phyloP scores from a whole-genome alignment of 352 stramenopile genomes.

The Pythium brassicae region DNA sequence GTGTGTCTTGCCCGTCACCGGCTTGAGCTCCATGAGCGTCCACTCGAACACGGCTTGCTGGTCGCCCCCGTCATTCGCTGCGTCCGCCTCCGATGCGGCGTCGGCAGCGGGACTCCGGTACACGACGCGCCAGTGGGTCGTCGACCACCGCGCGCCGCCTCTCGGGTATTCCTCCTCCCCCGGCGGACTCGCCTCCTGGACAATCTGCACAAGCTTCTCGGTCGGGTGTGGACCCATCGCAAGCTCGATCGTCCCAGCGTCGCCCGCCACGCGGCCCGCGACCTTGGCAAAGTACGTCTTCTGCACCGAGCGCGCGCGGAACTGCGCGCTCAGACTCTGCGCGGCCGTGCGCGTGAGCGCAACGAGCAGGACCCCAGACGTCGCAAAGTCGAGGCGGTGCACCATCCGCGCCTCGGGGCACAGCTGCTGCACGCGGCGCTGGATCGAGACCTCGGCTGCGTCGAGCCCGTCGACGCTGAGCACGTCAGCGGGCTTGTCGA shows the following conservation, averaged over 20 bases:
- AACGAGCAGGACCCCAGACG: conserved; percentile 67
- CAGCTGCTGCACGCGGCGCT: conserved; percentile 32
- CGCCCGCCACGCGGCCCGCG: conserved; percentile 27
- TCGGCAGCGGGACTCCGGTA: not conserved
- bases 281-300: conserved; percentile 67
- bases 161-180: conserved; percentile 1
- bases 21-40: conserved; percentile 60
- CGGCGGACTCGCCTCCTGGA: conserved; percentile 17
- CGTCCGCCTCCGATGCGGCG: no score
- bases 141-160: conserved; percentile 11
- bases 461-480: conserved; percentile 55
- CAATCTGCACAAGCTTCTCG: conserved; percentile 42
- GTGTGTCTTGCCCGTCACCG: conserved; percentile 88
- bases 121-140: conserved; percentile 18
- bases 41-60: conserved; percentile 12
- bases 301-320: conserved; percentile 45
- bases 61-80: no score
- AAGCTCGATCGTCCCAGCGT: conserved; percentile 26
- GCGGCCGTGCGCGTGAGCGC: conserved; percentile 52
- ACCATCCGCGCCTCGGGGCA: conserved; percentile 64
- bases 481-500: conserved; percentile 56
- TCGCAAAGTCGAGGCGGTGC: conserved; percentile 76
- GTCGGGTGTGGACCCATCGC: conserved; percentile 49
- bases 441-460: conserved; percentile 32
- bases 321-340: conserved; percentile 62